Evolutionary conservation across 75 land plant species (phyloP), one percentile per base, ranked within the genome.

Genomic region (Larix kaempferi): DNA sequence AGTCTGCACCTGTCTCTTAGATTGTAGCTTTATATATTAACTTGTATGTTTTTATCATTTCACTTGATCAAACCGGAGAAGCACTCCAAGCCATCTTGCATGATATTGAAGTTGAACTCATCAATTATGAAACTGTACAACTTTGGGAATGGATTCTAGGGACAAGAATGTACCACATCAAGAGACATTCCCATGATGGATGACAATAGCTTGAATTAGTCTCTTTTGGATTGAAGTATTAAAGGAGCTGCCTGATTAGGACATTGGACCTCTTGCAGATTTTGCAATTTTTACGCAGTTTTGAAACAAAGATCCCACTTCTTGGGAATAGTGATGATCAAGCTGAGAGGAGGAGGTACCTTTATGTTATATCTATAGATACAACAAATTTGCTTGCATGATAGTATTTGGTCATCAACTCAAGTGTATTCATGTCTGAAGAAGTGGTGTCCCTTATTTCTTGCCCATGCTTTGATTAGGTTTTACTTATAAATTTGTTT

Each of bases 281-380:
- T 73, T 81, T 95, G 78, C 98, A 95, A 71, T 89, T 95, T 59
- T 37, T 95, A 6, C 85, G 88, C 21, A 80, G 85, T 35, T 88
- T 95, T 71, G 75, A 83, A 76, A 84, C 91, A 75, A 88, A 84
- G 35, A 56, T 92, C 57, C 93, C 95, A 55, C 75, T 73, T 23
- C 7, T 25, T 25, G 54, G 56, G 25, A 23, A 73, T 54, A 26
- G 52, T 55, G 1, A 15, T 26, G 57, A 73, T 14, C 65, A 59
- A 82, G 84, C 66, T 76, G 75, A 59, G 19, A 33, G 52, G 74
- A 82, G 17, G 56, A 79, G 64, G 79, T 80, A 79, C 39, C 27
- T 33, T 76, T 5, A 22, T 27, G 44, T 23, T 29, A 76, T n/a
- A 77, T 35, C 11, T 77, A 58, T n/a, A 73, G 26, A 74, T 57